phyloP scores from a whole-genome alignment of 2,329 filamentous ascomycete genomes.

The Botryosphaeria dothidea region DNA sequence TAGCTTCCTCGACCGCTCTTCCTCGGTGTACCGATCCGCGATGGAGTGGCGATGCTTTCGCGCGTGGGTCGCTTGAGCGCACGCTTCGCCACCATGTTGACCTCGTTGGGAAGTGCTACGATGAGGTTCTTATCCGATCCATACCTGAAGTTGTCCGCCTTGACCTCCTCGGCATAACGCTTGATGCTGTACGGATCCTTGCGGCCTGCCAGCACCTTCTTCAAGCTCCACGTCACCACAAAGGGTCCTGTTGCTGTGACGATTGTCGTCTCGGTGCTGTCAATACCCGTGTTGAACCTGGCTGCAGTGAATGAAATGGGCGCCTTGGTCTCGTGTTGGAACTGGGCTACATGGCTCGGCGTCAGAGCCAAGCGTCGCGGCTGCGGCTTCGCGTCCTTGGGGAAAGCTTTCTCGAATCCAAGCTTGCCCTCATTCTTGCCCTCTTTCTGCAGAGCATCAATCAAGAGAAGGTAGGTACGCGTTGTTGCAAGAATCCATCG shows the following conservation, averaged over 20 bases:
- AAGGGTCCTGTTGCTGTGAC: slow-evolving; percentile 96
- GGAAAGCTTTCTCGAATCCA: slow-evolving; percentile 93
- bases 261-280: slow-evolving; percentile 84
- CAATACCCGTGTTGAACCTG: slow-evolving; percentile 88
- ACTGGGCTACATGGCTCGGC: slow-evolving; percentile 92
- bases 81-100: slow-evolving; percentile 93
- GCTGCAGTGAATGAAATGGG: slow-evolving; percentile 86
- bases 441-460: slow-evolving; percentile 85
- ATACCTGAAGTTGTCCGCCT: slow-evolving; percentile 98
- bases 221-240: slow-evolving; percentile 93
- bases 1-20: slow-evolving; percentile 60
- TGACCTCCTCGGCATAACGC: slow-evolving; percentile 91
- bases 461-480: slow-evolving; percentile 88
- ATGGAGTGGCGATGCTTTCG: slow-evolving; percentile 78
- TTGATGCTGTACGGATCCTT: slow-evolving; percentile 96
- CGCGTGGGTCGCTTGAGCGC: slow-evolving; percentile 84
- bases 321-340: slow-evolving; percentile 91
- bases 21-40: slow-evolving; percentile 43
- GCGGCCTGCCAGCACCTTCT: slow-evolving; percentile 77
- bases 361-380: slow-evolving; percentile 86
- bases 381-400: slow-evolving; percentile 90
- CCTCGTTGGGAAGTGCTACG: slow-evolving; percentile 92
- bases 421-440: slow-evolving; percentile 98
- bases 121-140: slow-evolving; percentile 98
- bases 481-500: slow-evolving; percentile 95